Base-by-base conservation (phyloP, 2,329 filamentous ascomycete species). In the Davidsoniella neocaledoniae region DNA sequence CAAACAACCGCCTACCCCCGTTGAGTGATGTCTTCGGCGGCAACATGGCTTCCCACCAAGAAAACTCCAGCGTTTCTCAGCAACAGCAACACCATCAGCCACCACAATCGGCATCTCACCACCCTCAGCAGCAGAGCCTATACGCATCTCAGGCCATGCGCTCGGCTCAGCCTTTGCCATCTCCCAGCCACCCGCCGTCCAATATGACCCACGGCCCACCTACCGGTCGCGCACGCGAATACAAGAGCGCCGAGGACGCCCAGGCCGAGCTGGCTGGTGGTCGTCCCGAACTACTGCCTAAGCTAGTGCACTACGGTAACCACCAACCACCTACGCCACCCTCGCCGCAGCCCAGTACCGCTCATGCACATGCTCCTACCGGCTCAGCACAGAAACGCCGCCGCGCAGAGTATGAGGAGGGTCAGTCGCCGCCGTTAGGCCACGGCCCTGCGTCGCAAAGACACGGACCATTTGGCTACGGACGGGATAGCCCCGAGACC, bases 21-120 rank as follows among this genome's bases (percentile, higher is more conserved):
- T 91, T 98, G 52, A 82, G 86, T 37, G 91, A 96, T 61, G 91
- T 98, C 12, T 95, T 98, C 60, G 86, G 85, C 16, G 85, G 93
- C 59, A 74, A 81, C 33, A 70, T 94, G 57, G 46, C 42, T 33
- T 70, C 77, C 56, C 71, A 81, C 66, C 67, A 76, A 59, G 66
- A 86, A 8, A 73, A 66, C 39, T 65, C 65, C 41, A 36, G 10
- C 17, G 17, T 29, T 6, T 29, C 40, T 19, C 44, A 46, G 9
- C 33, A 46, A 21, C 49, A 46, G 12, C 48, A 41, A 42, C 44
- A 46, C 33, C 41, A 43, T 25, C 63, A 66, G 14, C 58, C 60
- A 5, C 53, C 42, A 25, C 45, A 47, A 12, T 51, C 51, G 12
- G 51, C 65, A n/a, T 23, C 66, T 62, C 40, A 25, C 40, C 16